Conservation (phyloP, 2,329 filamentous ascomycete genomes). For the Alternaria incomplexa region DNA sequence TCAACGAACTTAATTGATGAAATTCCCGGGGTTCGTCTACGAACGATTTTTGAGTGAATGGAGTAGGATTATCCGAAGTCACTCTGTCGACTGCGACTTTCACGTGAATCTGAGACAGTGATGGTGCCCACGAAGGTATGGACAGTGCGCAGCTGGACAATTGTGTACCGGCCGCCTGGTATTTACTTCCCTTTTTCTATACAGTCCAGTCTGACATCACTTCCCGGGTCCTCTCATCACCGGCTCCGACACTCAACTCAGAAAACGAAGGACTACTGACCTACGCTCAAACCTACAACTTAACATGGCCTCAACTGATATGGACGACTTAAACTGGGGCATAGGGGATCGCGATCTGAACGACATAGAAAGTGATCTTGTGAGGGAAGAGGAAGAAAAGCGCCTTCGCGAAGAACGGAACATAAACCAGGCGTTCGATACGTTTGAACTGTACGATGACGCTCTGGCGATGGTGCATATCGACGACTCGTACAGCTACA, state of each 20-base stretch:
- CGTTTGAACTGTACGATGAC: background rate
- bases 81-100: background rate
- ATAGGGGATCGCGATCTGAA: background rate
- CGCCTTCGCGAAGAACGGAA: background rate
- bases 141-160: background rate
- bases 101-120: background rate
- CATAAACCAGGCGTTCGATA: background rate
- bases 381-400: background rate
- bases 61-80: background rate
- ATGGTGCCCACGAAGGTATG: background rate
- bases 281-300: background rate
- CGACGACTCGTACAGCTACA: background rate
- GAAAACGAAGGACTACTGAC: background rate
- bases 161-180: background rate
- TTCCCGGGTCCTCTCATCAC: background rate
- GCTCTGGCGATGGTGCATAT: background rate
- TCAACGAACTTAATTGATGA: no score
- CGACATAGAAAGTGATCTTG: background rate
- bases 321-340: background rate
- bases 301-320: background rate
- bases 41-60: background rate
- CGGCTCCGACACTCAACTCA: background rate
- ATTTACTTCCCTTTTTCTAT: background rate
- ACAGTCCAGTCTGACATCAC: background rate
- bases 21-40: no score